Conservation (phyloP, 805 yeast species). For the Cyberlindnera nakhonratchasimensis region DNA sequence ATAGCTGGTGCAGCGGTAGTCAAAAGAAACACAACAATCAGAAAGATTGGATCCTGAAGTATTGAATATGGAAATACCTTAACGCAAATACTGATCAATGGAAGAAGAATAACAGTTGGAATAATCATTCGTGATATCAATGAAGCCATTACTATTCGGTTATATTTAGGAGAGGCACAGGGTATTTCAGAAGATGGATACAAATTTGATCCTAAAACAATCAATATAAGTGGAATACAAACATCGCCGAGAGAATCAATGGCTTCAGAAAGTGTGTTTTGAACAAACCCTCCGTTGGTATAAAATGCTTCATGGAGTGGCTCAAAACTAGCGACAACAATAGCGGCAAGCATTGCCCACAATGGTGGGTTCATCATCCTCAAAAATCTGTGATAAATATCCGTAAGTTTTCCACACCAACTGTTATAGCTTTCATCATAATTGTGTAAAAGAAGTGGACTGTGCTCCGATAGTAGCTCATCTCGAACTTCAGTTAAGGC, state of each 20-base stretch:
- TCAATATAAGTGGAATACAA: constrained; percentile 71
- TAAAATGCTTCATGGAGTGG: constrained; percentile 54
- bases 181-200: constrained; percentile 67
- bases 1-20: constrained; percentile 83
- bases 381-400: constrained; percentile 26
- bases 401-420: neutral
- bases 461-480: neutral
- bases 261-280: constrained; percentile 62
- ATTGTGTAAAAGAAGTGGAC: neutral
- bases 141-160: constrained; percentile 63
- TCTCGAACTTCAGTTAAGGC: neutral
- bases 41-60: constrained; percentile 76
- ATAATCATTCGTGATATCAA: constrained; percentile 74
- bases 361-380: constrained; percentile 76
- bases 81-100: constrained; percentile 61
- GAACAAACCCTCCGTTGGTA: constrained; percentile 55
- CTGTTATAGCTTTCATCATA: neutral
- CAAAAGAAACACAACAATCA: constrained; percentile 70
- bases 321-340: constrained; percentile 66
- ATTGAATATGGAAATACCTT: constrained; percentile 63
- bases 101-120: constrained; percentile 65
- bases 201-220: constrained; percentile 75
- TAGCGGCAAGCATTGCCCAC: constrained; percentile 69
- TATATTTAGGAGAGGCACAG: constrained; percentile 59
- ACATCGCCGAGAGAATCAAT: constrained; percentile 67